Base-by-base conservation (phyloP, 2,329 filamentous ascomycete genomes). In the Fusarium humuli region DNA sequence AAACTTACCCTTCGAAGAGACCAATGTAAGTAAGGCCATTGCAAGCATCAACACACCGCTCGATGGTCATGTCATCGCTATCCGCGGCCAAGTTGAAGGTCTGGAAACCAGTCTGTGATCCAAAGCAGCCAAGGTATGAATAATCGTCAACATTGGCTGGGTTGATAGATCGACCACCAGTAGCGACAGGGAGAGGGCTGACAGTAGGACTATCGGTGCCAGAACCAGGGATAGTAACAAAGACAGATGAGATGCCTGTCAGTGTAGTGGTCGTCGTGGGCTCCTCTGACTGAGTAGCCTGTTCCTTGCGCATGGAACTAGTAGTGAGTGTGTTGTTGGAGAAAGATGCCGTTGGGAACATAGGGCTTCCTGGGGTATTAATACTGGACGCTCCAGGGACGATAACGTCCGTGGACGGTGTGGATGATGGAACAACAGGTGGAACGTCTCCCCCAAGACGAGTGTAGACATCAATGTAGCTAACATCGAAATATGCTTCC, bases 401-500 rank as follows among this genome's bases (percentile, higher is more conserved):
- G 6, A n/a, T 27, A 20, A 18, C 23, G 4, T 23, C 29, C 12
- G 46, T 45, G 5, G 61, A 29, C 22, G 30, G 27, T 16, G 49
- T 12, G 5, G 59, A 46, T 18, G 47, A 52, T 13, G 70, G 46
- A 10, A 61, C 16, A 23, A 65, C 42, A 11, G 67, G 49, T 5
- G 57, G 65, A 14, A 52, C 29, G 10, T 50, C 47, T 27, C 67
- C 53, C 22, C 46, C 48, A 8, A 50, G 71, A 47, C 57, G 61
- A 52, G 76, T 62, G 59, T 86, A 87, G 22, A 84, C 79, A 30
- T 87, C 83, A 61, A 87, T 85, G 70, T 85, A 86, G 59, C 82
- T 79, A 80, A 92, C 81, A 71, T 91, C 75, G 87, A 88, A 80
- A 76, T 83, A 78, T 10, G 80, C 75, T 20, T 81, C 80, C 14